Conservation (phyloP, 306 rosid genomes). For the Cajanus cajan region DNA sequence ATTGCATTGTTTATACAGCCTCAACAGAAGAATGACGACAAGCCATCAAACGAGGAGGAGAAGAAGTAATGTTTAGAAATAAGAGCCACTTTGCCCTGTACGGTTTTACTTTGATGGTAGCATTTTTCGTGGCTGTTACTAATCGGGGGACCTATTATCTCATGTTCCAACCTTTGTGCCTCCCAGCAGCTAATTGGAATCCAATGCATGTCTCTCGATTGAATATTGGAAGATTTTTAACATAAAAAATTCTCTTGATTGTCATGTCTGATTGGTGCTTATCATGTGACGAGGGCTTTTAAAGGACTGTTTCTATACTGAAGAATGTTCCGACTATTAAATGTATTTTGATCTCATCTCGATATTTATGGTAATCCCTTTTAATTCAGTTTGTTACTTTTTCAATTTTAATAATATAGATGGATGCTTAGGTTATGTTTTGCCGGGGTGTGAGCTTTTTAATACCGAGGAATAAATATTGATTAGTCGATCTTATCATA, state of each 20-base stretch:
- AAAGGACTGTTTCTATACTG: not conserved
- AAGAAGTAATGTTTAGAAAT: slow-evolving; percentile 36
- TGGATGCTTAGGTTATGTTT: not conserved
- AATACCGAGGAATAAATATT: not conserved
- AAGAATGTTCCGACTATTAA: slow-evolving; percentile 5
- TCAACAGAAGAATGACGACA: slow-evolving; percentile 73
- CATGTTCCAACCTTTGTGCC: slow-evolving; percentile 3
- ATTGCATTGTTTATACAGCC: slow-evolving; percentile 34
- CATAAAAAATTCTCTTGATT: not conserved
- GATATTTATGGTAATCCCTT: not conserved
- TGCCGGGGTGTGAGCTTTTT: not conserved
- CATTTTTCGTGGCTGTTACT: slow-evolving; percentile 14
- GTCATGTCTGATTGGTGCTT: not conserved
- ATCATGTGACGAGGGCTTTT: not conserved
- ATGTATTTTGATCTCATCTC: not conserved
- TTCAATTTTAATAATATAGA: not conserved
- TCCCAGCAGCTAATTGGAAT: slow-evolving; percentile 8
- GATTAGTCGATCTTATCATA: too few relatives aligned
- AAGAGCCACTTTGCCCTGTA: slow-evolving; percentile 17
- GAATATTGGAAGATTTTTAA: slow-evolving; percentile 10
- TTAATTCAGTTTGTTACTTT: not conserved
- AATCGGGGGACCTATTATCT: slow-evolving; percentile 1
- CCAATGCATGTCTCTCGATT: not conserved
- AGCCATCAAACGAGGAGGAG: slow-evolving; percentile 62
- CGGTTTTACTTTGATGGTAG: slow-evolving; percentile 23